Base-by-base conservation (phyloP, 176 grass and related monocot species). In the Sorghum bicolor region DNA sequence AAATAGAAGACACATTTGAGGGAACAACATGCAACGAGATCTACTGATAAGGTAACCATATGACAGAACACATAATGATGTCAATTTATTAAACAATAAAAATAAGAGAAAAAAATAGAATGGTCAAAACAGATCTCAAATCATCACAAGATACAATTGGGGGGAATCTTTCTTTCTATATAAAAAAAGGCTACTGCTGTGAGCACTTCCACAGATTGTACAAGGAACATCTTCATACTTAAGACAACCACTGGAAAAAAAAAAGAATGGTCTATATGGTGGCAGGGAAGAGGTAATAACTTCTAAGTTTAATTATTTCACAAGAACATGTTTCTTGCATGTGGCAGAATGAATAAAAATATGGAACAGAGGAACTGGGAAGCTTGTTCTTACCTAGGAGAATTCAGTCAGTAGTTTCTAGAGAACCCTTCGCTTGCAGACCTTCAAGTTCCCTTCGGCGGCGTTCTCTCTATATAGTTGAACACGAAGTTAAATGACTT, bases 391-490 rank as follows among this genome's bases (percentile, higher is more conserved):
- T 87, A 82, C 85, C 70, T 16, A 62, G 64, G 40, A 62, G 25
- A 87, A 1, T 44, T 76, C 52, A 87, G 19, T 76, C 76, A 36
- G 47, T 39, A 34, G 85, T 81, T 77, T 78, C 25, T 69, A 81
- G 28, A 90, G 85, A 81, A 81, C 26, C 47, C n/a, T 86, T 88
- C 2, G n/a, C 11, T 8, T 70, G 74, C 67, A 77, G 52, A 61
- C 74, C 85, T 60, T 94, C 87, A 81, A 85, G 92, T 52, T 89
- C 87, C 61, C 61, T 86, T 77, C 29, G 67, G 76, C 76, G 90
- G 14, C 81, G 70, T 84, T 92, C 92, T 83, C 92, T 90, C 92
- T 92, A 61, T 22, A 73, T 66, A 86, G 36, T 81, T 44, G 70
- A 26, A 73, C 67, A 64, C 5, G 6, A 53, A 10, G 33, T 76